Base-by-base conservation (phyloP, 495 filamentous ascomycete species). In the Penicillium chermesinum region DNA sequence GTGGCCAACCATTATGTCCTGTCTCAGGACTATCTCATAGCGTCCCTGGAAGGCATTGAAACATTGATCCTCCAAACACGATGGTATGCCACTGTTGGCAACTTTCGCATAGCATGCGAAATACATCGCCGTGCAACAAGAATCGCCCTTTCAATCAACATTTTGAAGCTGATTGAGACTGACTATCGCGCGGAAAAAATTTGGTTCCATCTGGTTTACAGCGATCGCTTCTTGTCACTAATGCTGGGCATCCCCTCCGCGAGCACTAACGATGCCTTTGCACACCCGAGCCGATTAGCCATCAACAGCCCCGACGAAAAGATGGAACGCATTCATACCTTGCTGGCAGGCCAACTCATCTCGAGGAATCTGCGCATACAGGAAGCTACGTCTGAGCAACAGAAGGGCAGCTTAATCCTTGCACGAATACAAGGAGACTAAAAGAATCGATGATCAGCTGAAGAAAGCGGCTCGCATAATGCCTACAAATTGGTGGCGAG, bases 41-140 rank as follows among this genome's bases (percentile, higher is more conserved):
- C 59, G n/a, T 74, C 69, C 1, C 45, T 78, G 0, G 73, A 78
- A 15, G 75, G 73, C 1, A 50, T 81, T n/a, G 72, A 78, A 48
- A 75, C 68, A 44, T 46, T 75, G 15, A 48, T 72, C 16, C 51
- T 81, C 3, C 62, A 68, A 51, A 57, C 57, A 3, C 71, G 72
- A 27, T 69, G 69, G 38, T 62, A 73, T 44, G 52, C 66, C 15
- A 71, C 75, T 16, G 58, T 63, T 8, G 76, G 77, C 2, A 63
- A 69, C 20, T 55, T 70, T 34, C 66, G 67, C 8, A 50, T 57
- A 39, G 66, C 74, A 6, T 80, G 75, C 74, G 55, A 67, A 3
- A 49, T 54, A 8, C 54, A 61, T 36, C 64, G 67, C 13, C 73
- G 75, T 2, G 76, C 60, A 1, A 42, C 74, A 7, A 63, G 60